Percentiles rank a stretch among this genome's conserved stretches.
Evolutionary conservation across 2,329 filamentous ascomycete species (phyloP).

Genomic region (Penicillium frequentans): DNA sequence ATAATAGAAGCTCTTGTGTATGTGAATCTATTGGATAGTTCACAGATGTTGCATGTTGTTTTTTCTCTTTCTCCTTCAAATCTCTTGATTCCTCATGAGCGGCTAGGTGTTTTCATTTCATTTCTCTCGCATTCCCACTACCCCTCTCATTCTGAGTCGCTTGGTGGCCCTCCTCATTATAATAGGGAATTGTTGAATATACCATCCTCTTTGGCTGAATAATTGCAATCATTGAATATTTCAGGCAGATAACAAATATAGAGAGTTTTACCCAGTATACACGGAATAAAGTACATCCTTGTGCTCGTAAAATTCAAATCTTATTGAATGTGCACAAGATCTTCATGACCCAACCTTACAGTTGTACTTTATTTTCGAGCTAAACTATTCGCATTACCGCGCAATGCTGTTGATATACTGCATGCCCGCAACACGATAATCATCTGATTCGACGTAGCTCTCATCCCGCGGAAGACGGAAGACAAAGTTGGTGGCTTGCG

Average conservation of each 20-base stretch:
- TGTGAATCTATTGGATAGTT: slow-evolving; percentile 11
- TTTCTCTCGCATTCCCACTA: neutral
- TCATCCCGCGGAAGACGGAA: slow-evolving; percentile 26
- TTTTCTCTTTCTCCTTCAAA: slow-evolving; percentile 1
- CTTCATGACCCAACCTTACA: too few relatives aligned
- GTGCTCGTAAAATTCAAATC: too few relatives aligned
- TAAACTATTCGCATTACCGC: slow-evolving; percentile 7
- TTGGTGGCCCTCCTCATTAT: neutral
- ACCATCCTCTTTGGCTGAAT: neutral
- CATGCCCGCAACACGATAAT: slow-evolving; percentile 27
- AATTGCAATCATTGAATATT: neutral
- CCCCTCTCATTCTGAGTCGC: neutral
- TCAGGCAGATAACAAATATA: neutral
- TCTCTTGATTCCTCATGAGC: slow-evolving; percentile 11
- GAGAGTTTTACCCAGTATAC: too few relatives aligned
- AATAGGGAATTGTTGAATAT: neutral
- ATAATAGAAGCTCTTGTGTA: slow-evolving; percentile 21
- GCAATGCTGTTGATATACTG: slow-evolving; percentile 28
- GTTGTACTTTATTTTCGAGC: neutral
- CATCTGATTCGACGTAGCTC: slow-evolving; percentile 30
- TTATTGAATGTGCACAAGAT: too few relatives aligned
- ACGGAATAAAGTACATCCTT: too few relatives aligned
- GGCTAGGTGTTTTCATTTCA: slow-evolving; percentile 15
- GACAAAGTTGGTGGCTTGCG: slow-evolving; percentile 24
- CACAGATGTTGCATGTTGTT: slow-evolving; percentile 12